Evolutionary conservation across 2,329 filamentous ascomycete genomes (phyloP), one percentile per base, ranked within the genome.

Genomic region (Neonectria coccinea): DNA sequence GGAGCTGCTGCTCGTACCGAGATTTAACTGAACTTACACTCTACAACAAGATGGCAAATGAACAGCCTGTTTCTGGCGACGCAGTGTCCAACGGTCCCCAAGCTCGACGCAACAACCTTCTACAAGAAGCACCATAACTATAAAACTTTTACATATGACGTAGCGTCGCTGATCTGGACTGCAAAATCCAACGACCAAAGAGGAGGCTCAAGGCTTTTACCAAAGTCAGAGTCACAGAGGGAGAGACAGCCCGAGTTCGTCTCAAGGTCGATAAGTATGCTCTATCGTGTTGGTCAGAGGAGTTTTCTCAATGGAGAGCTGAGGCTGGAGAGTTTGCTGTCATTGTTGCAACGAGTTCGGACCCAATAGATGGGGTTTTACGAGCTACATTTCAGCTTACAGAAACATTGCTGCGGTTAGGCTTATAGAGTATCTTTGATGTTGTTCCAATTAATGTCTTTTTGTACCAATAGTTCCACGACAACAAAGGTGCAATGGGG

Each of bases 241-340:
- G 47, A 18, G 48, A 58, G n/a, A 36, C 33, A 16, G n/a, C 7
- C 3, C 18, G 14, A 44, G 5, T 8, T 36, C 9, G 2, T 14
- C 16, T 25, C 18, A 20, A 44, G n/a, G 3, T 63, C 14, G 60
- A 63, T 27, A 63, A 58, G 27, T 63, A 63, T 45, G 54, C 60
- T 4, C 14, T 63, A 3, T 63, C 60, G 4, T 63, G 27, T 20
- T 63, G 60, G 60, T 56, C 54, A 4, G 27, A 63, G 16, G 60
- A 57, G 31, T n/a, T n/a, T 7, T 14, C 8, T 1, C 42, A 58
- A n/a, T 62, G 59, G 59, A 50, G 18, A 10, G 54, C 59, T 0
- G 59, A 62, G 18, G 47, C 44, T 29, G 59, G 59, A 33, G 53
- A 52, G 6, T 62, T 57, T 41, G 44, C 20, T 3, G 54, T 53